Evolutionary conservation across 352 stramenopile species (phyloP).

Genomic region (Phytophthora sp.): DNA sequence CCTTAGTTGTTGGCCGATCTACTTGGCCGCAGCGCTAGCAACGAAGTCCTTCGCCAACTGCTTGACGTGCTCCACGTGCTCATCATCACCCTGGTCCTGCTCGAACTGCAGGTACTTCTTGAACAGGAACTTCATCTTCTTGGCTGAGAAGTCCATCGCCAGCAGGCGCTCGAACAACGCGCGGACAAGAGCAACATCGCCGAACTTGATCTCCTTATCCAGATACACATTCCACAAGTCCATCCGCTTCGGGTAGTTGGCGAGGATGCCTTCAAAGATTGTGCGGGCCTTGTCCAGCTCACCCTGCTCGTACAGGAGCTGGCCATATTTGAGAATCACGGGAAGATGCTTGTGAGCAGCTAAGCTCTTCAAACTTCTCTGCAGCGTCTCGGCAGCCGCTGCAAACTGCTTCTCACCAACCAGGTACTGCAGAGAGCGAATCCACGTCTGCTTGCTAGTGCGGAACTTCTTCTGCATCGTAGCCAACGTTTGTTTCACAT

Average conservation of each 20-base stretch:
- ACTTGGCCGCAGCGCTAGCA: slow-evolving; percentile 64
- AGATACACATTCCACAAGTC: slow-evolving; percentile 97
- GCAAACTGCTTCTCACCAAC: slow-evolving; percentile 75
- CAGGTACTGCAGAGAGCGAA: slow-evolving; percentile 87
- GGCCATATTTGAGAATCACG: slow-evolving; percentile 95
- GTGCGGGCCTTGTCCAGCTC: slow-evolving; percentile 94
- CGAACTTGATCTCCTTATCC: slow-evolving; percentile 97
- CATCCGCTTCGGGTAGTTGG: slow-evolving; percentile 96
- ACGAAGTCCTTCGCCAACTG: slow-evolving; percentile 95
- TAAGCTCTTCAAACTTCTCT: slow-evolving; percentile 93
- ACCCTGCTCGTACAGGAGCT: slow-evolving; percentile 95
- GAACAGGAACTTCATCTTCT: slow-evolving; percentile 99
- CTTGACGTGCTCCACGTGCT: slow-evolving; percentile 92
- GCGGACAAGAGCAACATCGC: slow-evolving; percentile 83
- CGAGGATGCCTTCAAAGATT: slow-evolving; percentile 94
- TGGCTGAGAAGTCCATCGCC: slow-evolving; percentile 94
- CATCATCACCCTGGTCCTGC: slow-evolving; percentile 90
- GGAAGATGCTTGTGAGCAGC: slow-evolving; percentile 94
- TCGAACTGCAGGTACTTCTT: slow-evolving; percentile 97
- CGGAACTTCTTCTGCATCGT: slow-evolving; percentile 94
- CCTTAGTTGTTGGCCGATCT: too few relatives aligned
- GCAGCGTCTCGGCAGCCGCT: slow-evolving; percentile 88
- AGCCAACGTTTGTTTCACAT: slow-evolving; percentile 74
- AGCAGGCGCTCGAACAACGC: slow-evolving; percentile 92
- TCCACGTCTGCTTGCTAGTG: slow-evolving; percentile 91